Evolutionary conservation across 2,329 filamentous ascomycete genomes (phyloP).

Genomic region (Aspergillus fructus): DNA sequence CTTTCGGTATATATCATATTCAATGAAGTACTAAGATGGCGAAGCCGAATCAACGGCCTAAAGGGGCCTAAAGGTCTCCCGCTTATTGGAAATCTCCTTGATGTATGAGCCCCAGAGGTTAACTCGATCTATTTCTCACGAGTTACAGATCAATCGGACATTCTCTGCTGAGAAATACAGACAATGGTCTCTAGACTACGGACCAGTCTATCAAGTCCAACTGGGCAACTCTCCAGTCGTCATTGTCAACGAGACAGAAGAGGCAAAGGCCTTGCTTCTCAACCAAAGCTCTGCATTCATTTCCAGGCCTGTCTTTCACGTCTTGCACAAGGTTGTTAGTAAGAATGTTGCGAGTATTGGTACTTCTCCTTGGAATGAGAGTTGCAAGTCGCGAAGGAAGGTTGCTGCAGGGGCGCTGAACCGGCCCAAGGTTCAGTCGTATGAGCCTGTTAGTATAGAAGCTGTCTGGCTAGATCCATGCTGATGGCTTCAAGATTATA

Average conservation of each 20-base stretch:
- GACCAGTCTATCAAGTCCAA: neutral
- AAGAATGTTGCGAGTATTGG: constrained; percentile 2
- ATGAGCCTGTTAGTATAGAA: neutral
- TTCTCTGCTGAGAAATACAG: neutral
- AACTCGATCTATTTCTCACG: neutral
- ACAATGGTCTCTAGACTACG: neutral
- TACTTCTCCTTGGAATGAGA: constrained; percentile 2
- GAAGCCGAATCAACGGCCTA: neutral
- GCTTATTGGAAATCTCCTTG: neutral
- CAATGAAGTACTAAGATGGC: neutral
- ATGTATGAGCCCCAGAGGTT: neutral
- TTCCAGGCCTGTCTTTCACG: neutral
- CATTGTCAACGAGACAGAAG: neutral
- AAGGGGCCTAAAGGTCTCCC: neutral
- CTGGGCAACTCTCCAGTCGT: neutral
- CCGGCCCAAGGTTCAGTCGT: neutral
- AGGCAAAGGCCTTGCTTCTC: neutral
- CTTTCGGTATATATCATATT: neutral
- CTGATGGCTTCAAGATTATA: neutral
- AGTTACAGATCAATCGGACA: neutral
- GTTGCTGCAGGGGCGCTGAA: constrained; percentile 1
- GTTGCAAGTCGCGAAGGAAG: constrained; percentile 1
- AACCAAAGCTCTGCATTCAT: neutral
- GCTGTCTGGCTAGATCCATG: rapidly evolving
- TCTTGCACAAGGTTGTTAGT: neutral